These are phyloP conservation scores for Penicillium lagena DNA, from an alignment of 495 filamentous ascomycete species.

Conservation along the genomic window DNA sequence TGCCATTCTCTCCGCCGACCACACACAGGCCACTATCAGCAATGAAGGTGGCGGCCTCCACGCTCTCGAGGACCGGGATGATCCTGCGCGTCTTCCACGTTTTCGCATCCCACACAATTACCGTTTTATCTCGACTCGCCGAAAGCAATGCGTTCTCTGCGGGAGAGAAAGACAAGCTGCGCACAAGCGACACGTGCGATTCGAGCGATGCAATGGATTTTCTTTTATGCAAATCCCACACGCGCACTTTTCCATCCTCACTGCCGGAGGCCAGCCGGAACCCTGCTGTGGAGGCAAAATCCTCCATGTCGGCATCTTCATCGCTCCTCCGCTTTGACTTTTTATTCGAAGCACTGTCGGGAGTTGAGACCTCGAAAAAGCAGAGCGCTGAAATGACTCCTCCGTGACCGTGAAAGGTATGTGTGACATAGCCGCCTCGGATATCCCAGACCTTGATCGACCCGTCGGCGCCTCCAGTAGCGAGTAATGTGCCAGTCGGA, in stretches of 20 bases:
- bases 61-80: slow-evolving; percentile 75
- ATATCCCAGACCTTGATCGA: slow-evolving; percentile 97
- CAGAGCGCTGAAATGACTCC: slow-evolving; percentile 83
- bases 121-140: slow-evolving; percentile 91
- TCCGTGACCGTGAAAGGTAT: slow-evolving; percentile 89
- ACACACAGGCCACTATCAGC: slow-evolving; percentile 61
- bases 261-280: slow-evolving; percentile 85
- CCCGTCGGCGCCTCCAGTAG: slow-evolving; percentile 88
- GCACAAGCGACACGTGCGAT: slow-evolving; percentile 88
- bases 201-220: slow-evolving; percentile 72
- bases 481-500: slow-evolving; percentile 78
- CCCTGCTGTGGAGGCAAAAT: slow-evolving; percentile 35
- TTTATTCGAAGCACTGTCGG: slow-evolving; percentile 25
- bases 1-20: slow-evolving; percentile 81
- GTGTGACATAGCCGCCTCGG: slow-evolving; percentile 79
- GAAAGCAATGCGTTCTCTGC: slow-evolving; percentile 71
- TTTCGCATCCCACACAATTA: slow-evolving; percentile 80
- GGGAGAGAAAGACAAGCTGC: slow-evolving; percentile 71
- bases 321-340: slow-evolving; percentile 33
- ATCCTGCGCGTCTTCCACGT: slow-evolving; percentile 81
- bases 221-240: slow-evolving; percentile 87
- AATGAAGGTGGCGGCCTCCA: slow-evolving; percentile 81
- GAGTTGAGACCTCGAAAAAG: slow-evolving; percentile 69
- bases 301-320: slow-evolving; percentile 37
- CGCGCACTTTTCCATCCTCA: slow-evolving; percentile 84